Evolutionary conservation across 306 rosid species (phyloP).

Genomic region (Herpetospermum pedunculosum): DNA sequence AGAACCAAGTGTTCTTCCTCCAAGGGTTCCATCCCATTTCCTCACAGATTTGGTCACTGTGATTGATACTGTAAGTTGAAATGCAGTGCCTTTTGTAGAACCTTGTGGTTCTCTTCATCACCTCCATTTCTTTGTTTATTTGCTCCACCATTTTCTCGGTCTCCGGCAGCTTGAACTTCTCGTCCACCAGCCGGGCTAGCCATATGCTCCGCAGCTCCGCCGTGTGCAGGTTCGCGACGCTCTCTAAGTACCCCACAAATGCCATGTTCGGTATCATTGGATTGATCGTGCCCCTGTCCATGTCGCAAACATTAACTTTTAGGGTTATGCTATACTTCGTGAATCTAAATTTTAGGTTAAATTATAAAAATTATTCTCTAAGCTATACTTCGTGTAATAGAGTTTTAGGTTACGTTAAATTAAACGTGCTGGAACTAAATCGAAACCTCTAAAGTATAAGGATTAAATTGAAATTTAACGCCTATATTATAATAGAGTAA

Average conservation of each 20-base stretch:
- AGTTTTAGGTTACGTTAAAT: neutral
- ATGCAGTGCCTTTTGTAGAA: conserved; percentile 50
- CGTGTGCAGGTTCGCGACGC: conserved; percentile 49
- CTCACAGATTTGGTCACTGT: conserved; percentile 44
- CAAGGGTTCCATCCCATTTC: conserved; percentile 42
- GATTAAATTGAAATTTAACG: too few species aligned
- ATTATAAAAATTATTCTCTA: neutral
- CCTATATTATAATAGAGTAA: too few species aligned
- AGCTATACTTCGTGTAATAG: too few species aligned
- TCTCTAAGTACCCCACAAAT: conserved; percentile 50
- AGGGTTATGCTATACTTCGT: too few species aligned
- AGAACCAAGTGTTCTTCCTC: conserved; percentile 46
- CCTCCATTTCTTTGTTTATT: conserved; percentile 20
- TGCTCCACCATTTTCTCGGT: conserved; percentile 34
- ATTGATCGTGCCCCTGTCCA: conserved; percentile 29
- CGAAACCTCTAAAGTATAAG: too few species aligned
- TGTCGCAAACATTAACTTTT: neutral
- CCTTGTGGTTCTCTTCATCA: conserved; percentile 44
- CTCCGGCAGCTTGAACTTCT: conserved; percentile 45
- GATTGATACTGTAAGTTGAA: conserved; percentile 63
- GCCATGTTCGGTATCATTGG: conserved; percentile 56
- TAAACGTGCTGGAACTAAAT: too few species aligned
- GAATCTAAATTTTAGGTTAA: too few species aligned
- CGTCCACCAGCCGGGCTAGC: conserved; percentile 33
- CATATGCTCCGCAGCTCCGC: conserved; percentile 51